Evolutionary conservation across 148 eudicot genomes (phyloP).

Genomic region (Cornus controversa): DNA sequence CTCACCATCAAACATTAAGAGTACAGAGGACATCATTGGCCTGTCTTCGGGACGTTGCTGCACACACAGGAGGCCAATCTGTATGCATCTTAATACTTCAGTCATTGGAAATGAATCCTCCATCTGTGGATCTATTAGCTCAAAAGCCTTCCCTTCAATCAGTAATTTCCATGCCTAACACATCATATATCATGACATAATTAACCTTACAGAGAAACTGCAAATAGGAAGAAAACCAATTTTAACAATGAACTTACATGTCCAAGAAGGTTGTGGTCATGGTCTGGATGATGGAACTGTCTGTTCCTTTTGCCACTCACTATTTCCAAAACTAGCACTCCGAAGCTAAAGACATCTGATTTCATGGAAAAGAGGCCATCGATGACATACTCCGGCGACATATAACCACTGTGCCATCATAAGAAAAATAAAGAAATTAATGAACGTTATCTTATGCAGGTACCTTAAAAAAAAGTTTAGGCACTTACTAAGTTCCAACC

Average conservation of each 20-base stretch:
- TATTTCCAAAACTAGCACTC: slow-evolving; percentile 47
- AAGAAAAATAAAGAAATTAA: background rate
- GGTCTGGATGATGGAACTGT: slow-evolving; percentile 22
- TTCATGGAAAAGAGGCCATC: slow-evolving; percentile 42
- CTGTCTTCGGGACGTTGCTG: slow-evolving; percentile 19
- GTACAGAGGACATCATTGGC: slow-evolving; percentile 22
- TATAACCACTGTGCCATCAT: slow-evolving; percentile 36
- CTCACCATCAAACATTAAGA: slow-evolving; percentile 23
- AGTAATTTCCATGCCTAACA: slow-evolving; percentile 34
- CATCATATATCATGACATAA: background rate
- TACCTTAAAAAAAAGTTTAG: background rate
- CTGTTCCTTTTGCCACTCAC: slow-evolving; percentile 36
- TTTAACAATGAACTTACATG: slow-evolving; percentile 29
- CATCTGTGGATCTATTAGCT: slow-evolving; percentile 5
- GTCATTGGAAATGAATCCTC: background rate
- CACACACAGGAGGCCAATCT: slow-evolving; percentile 28
- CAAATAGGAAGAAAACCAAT: background rate
- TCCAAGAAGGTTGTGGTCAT: slow-evolving; percentile 38
- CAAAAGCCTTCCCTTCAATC: slow-evolving; percentile 19
- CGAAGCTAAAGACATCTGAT: slow-evolving; percentile 55
- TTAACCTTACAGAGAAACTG: background rate
- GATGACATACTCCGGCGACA: slow-evolving; percentile 56
- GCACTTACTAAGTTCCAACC: slow-evolving; percentile 13
- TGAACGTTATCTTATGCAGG: background rate
- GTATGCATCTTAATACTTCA: slow-evolving; percentile 23